Evolutionary conservation across 2,329 filamentous ascomycete species (phyloP), one percentile per base, ranked within the genome.

Genomic region (Ophiostoma tasmaniense): DNA sequence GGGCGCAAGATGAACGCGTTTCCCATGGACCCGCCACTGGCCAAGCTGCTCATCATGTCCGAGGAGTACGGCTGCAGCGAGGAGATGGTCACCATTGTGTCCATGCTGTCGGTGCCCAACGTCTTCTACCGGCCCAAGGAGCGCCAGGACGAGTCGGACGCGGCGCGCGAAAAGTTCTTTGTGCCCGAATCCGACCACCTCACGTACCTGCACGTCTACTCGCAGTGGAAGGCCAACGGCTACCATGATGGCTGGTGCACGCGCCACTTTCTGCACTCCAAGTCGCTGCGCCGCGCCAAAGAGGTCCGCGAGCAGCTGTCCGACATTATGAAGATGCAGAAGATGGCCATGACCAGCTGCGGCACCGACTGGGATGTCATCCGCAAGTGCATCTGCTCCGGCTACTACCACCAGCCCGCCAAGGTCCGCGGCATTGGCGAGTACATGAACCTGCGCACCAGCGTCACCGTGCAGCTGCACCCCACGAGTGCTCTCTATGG

Each of bases 41-140:
- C 94, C 8, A 99, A 99, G 79, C 87, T 99, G 14, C 85, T 99
- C 68, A 97, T 99, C 76, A 97, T 91, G 64, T 90, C 93, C 0
- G 90, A 91, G 68, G 89, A 93, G 72, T 97, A 97, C 77, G 90
- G 87, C 64, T 99, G 95, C 79, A 95, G 90, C 78, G 94, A 98
- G 79, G 95, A 99, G 79, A 97, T 99, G 90, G 86, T 97, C 28
- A 98, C 93, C 0, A 98, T 99, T 66, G 95, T 99, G 28, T 94
- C 93, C 30, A 98, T 99, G 95, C 85, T 99, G 10, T 96, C 92
- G 0, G 95, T 99, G 0, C 95, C 95, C 11, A 96, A 90, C 72
- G 95, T 98, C 35, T 99, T 98, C 80, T 98, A 97, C 80, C 88
- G 96, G 7, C 95, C 95, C 2, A 97, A 96, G 77, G 96, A 99